Evolutionary conservation across 2,329 filamentous ascomycete species (phyloP), one percentile per base, ranked within the genome.

Genomic region (Orbilia oligospora): DNA sequence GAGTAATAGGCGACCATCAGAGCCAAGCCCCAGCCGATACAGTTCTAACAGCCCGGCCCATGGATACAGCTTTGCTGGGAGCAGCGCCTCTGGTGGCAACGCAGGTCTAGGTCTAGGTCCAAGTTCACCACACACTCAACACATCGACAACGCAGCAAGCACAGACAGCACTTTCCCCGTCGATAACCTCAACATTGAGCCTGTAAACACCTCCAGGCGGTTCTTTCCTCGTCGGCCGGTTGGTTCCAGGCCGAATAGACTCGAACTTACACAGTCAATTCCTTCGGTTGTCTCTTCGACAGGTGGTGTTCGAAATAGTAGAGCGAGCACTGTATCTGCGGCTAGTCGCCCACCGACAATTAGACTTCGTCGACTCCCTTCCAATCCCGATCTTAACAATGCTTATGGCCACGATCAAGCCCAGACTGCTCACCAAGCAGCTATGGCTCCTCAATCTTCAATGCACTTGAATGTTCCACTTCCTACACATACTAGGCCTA

Each of bases 341-440:
- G 33, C 22, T 44, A 78, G 75, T 49, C 51, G 75, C 2, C 68
- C 68, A 5, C 75, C 75, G n/a, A 78, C 75, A 63, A 78, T 78
- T 63, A 70, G 75, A 69, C 51, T 78, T 38, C 75, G 75, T 14
- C 68, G 75, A n/a, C 53, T 78, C 14, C 68, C 68, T n/a, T 78
- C 75, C 18, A 67, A 72, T 33, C 16, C 46, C 20, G 75, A 78
- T 33, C 75, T 78, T n/a, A 68, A 69, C 49, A 53, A 68, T 66
- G 68, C 63, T 20, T 78, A 71, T 61, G 68, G 61, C 44, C 72
- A 48, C 12, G 64, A 49, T 33, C 64, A 63, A 56, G 55, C 36
- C 48, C 38, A 36, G 16, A 27, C 33, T 33, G 51, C 64, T 46
- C 64, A 72, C 6, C 27, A 46, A 44, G 56, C 64, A 33, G 22